Conservation (phyloP, 768 basidiomycete species). For the Cubamyces lactineus region DNA sequence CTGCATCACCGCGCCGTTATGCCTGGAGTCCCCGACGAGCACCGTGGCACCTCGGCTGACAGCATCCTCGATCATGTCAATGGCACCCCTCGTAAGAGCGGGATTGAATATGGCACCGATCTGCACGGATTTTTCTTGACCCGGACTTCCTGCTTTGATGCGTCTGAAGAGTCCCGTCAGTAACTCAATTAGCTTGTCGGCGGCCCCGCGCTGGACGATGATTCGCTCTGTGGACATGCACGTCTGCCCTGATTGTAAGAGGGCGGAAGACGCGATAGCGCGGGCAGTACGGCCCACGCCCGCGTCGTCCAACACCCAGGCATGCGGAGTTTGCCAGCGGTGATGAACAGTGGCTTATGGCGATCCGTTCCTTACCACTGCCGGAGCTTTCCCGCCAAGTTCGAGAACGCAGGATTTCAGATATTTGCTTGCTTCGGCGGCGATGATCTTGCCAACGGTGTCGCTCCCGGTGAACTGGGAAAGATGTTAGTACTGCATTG, state of each 20-base stretch:
- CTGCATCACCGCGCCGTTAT: slow-evolving; percentile 47
- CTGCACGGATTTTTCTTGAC: slow-evolving; percentile 33
- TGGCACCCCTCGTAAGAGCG: slow-evolving; percentile 47
- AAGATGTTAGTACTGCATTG: not conserved
- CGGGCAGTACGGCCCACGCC: slow-evolving; percentile 56
- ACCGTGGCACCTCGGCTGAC: slow-evolving; percentile 47
- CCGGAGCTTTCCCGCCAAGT: slow-evolving; percentile 58
- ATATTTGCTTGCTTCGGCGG: slow-evolving; percentile 55
- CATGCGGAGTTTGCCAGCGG: too few relatives aligned
- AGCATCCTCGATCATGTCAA: slow-evolving; percentile 49
- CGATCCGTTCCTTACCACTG: slow-evolving; percentile 42
- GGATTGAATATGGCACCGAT: slow-evolving; percentile 48
- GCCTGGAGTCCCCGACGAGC: slow-evolving; percentile 46
- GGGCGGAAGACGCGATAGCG: slow-evolving; percentile 47
- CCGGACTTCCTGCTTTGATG: slow-evolving; percentile 46
- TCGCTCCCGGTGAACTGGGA: slow-evolving; percentile 59
- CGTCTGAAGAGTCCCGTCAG: slow-evolving; percentile 38
- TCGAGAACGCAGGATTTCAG: slow-evolving; percentile 60
- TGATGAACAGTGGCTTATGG: too few relatives aligned
- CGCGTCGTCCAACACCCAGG: slow-evolving; percentile 55
- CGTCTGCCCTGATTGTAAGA: slow-evolving; percentile 55
- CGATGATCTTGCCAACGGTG: slow-evolving; percentile 55
- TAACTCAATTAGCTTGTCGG: slow-evolving; percentile 39
- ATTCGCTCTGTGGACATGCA: slow-evolving; percentile 65
- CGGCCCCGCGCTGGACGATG: slow-evolving; percentile 49